Evolutionary conservation across 1,284 basidiomycete genomes (phyloP).

Genomic region (Pseudozyma flocculosa): DNA sequence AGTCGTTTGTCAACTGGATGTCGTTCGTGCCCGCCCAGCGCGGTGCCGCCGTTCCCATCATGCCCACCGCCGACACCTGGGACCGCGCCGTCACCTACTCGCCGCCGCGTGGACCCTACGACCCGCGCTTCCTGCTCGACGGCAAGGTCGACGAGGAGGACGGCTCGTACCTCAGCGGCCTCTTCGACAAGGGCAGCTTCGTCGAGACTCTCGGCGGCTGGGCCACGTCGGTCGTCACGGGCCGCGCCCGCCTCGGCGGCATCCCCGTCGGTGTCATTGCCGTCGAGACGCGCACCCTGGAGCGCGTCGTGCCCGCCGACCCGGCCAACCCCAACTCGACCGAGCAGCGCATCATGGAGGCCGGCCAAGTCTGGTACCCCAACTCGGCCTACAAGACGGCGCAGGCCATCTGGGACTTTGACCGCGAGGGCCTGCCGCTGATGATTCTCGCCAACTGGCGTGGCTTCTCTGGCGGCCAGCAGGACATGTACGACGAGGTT

Average conservation of each 20-base stretch:
- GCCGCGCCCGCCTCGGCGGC: slow-evolving; percentile 91
- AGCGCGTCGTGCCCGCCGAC: slow-evolving; percentile 94
- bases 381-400: slow-evolving; percentile 99
- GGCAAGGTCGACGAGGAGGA: slow-evolving; percentile 86
- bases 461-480: slow-evolving; percentile 98
- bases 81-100: slow-evolving; percentile 88
- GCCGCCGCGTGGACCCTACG: slow-evolving; percentile 92
- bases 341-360: slow-evolving; percentile 97
- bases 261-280: slow-evolving; percentile 98
- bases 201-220: slow-evolving; percentile 74
- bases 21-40: slow-evolving; percentile 71
- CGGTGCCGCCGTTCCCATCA: slow-evolving; percentile 35
- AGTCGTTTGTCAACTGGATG: slow-evolving; percentile 74
- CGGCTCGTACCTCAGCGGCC: slow-evolving; percentile 66
- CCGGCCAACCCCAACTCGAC: slow-evolving; percentile 98
- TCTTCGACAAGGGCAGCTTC: slow-evolving; percentile 97
- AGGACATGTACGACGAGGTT: slow-evolving; percentile 74
- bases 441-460: slow-evolving; percentile 99
- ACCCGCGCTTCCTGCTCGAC: slow-evolving; percentile 95
- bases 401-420: slow-evolving; percentile 97
- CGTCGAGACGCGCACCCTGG: slow-evolving; percentile 95
- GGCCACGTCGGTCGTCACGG: slow-evolving; percentile 64
- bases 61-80: slow-evolving; percentile 64
- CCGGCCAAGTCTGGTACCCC: slow-evolving; percentile 98
- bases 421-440: slow-evolving; percentile 91